A percentile compares a stretch with the other conserved stretches of the same genome.
phyloP scores from a whole-genome alignment of 2,329 filamentous ascomycete species.

The Colletotrichum plurivorum region DNA sequence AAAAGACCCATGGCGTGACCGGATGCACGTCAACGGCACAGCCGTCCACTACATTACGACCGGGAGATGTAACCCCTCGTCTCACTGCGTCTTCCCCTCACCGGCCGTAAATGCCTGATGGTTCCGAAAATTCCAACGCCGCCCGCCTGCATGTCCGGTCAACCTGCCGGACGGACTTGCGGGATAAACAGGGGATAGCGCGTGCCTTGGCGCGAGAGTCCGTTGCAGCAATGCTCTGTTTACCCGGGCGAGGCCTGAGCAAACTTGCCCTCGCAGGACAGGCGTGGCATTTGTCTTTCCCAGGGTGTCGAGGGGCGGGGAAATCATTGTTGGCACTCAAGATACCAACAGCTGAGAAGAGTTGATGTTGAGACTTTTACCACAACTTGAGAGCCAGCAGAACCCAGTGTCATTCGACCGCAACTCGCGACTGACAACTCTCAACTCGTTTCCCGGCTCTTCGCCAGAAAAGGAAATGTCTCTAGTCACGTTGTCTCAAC shows the following conservation, averaged over 20 bases:
- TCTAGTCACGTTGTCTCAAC: too few species aligned
- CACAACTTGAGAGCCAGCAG: too few species aligned
- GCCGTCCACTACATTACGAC: background rate
- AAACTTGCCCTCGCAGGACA: background rate
- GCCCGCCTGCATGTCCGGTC: background rate
- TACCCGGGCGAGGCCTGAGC: background rate
- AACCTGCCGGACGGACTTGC: background rate
- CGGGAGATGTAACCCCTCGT: background rate
- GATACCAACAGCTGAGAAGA: too few species aligned
- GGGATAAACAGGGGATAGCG: background rate
- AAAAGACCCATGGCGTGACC: constrained; percentile 7
- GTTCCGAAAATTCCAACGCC: too few species aligned
- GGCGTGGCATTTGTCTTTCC: background rate
- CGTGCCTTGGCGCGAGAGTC: background rate
- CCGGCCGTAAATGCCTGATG: too few species aligned
- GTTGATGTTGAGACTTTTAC: too few species aligned
- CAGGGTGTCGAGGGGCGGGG: background rate
- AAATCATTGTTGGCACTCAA: background rate
- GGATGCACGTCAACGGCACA: constrained; percentile 6
- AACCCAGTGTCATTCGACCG: too few species aligned
- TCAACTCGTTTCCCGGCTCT: too few species aligned
- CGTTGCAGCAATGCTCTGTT: background rate
- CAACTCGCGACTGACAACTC: too few species aligned
- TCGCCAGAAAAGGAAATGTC: too few species aligned
- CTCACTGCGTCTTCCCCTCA: background rate